Conservation (phyloP, 495 filamentous ascomycete genomes). For the Achaetomiella virescens region DNA sequence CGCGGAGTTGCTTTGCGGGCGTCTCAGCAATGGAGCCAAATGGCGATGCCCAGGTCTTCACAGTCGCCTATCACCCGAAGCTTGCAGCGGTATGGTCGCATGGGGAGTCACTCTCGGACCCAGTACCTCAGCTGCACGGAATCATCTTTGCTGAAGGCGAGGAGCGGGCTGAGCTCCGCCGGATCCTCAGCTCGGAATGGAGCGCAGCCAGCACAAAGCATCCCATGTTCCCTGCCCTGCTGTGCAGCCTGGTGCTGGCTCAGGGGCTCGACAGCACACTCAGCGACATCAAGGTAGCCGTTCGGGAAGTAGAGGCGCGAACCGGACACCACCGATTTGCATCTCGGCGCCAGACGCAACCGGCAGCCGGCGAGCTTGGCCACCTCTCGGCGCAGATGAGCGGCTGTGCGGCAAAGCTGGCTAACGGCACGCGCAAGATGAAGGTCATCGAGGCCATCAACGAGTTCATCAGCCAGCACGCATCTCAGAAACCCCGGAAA, state of each 20-base stretch:
- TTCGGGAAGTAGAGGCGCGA: conserved; percentile 25
- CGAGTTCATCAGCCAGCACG: conserved; percentile 20
- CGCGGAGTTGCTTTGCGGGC: conserved; percentile 22
- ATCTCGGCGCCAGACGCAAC: conserved; percentile 18
- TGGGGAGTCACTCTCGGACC: background rate
- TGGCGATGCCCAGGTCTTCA: conserved; percentile 5
- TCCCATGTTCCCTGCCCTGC: conserved; percentile 27
- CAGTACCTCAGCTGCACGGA: conserved; percentile 1
- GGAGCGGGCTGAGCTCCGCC: conserved; percentile 17
- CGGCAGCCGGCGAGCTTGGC: conserved; percentile 26
- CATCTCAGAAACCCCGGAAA: background rate
- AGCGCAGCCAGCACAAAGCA: background rate
- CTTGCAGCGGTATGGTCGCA: conserved; percentile 22
- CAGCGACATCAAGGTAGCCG: conserved; percentile 23
- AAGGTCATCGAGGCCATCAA: conserved; percentile 22
- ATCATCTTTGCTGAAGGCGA: conserved; percentile 23
- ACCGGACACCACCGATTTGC: conserved; percentile 27
- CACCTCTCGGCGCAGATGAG: conserved; percentile 24
- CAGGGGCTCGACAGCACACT: conserved; percentile 23
- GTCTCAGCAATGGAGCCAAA: conserved; percentile 8
- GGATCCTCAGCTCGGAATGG: conserved; percentile 21
- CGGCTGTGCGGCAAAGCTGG: conserved; percentile 28
- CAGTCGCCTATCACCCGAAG: conserved; percentile 27
- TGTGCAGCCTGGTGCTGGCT: conserved; percentile 22
- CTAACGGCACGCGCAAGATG: conserved; percentile 25